Evolutionary conservation across 495 filamentous ascomycete species (phyloP).

Genomic region (Daldinia bambusicola): DNA sequence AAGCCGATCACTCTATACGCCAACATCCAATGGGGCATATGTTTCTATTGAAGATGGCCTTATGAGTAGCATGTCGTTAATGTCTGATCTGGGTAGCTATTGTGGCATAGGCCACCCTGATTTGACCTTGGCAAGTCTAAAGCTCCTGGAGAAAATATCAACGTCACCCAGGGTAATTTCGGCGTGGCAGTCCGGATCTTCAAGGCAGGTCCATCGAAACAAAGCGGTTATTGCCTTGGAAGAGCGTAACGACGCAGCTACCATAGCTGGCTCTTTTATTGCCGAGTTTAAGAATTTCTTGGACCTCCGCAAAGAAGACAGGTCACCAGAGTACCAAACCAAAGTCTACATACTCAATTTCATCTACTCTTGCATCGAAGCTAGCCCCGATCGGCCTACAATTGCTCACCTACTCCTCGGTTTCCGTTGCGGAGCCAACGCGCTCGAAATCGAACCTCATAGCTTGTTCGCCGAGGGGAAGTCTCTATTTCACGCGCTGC

Average conservation of each 20-base stretch:
- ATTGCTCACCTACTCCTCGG: slow-evolving; percentile 92
- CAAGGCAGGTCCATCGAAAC: slow-evolving; percentile 69
- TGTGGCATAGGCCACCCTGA: slow-evolving; percentile 80
- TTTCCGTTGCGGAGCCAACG: slow-evolving; percentile 75
- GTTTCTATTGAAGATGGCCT: slow-evolving; percentile 92
- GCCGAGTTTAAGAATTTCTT: slow-evolving; percentile 69
- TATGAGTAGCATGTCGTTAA: slow-evolving; percentile 76
- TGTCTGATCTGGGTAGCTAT: slow-evolving; percentile 83
- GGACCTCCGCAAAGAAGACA: slow-evolving; percentile 71
- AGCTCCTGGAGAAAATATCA: slow-evolving; percentile 83
- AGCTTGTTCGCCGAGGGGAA: slow-evolving; percentile 71
- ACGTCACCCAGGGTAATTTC: slow-evolving; percentile 77
- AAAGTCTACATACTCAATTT: slow-evolving; percentile 84
- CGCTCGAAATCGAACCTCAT: slow-evolving; percentile 69
- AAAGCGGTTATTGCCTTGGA: slow-evolving; percentile 83
- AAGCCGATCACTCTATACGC: slow-evolving; percentile 46
- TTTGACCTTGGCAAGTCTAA: slow-evolving; percentile 79
- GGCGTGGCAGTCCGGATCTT: slow-evolving; percentile 62
- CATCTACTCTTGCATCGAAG: slow-evolving; percentile 77
- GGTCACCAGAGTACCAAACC: slow-evolving; percentile 74
- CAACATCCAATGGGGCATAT: slow-evolving; percentile 76
- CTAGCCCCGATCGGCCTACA: slow-evolving; percentile 75
- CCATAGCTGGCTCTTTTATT: slow-evolving; percentile 72
- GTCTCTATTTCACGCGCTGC: slow-evolving; percentile 85
- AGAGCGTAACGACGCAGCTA: slow-evolving; percentile 72